Conservation (phyloP, 768 basidiomycete genomes). For the Botryobasidium botryosum region DNA sequence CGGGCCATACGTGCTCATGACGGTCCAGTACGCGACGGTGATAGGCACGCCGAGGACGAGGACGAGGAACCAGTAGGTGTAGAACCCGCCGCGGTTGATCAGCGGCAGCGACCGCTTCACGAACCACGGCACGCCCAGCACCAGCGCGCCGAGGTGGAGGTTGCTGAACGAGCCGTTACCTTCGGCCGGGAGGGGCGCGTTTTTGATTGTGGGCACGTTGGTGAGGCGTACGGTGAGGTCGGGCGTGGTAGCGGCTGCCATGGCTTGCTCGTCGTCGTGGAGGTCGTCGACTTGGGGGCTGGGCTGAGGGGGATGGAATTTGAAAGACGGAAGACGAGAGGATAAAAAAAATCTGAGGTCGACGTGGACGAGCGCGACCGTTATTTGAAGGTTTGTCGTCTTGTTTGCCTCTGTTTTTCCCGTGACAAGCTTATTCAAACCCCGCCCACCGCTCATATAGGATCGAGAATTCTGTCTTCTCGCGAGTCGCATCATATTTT, state of each 20-base stretch:
- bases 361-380: no score
- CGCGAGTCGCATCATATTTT: no score
- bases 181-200: conserved; percentile 71
- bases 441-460: no score
- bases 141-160: conserved; percentile 51
- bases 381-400: no score
- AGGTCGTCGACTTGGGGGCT: no score
- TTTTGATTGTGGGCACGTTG: conserved; percentile 62
- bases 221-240: conserved; percentile 25
- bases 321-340: no score
- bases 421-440: no score
- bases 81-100: conserved; percentile 69
- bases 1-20: conserved; percentile 66
- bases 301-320: no score
- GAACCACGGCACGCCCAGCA: conserved; percentile 70
- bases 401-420: no score
- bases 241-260: not conserved
- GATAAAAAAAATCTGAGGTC: no score
- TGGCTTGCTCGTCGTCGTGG: no score
- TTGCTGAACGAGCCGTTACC: conserved; percentile 79
- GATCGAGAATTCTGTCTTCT: no score
- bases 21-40: conserved; percentile 74
- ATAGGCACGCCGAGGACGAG: conserved; percentile 58
- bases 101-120: conserved; percentile 70
- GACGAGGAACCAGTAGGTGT: conserved; percentile 69